phyloP scores from a whole-genome alignment of 768 basidiomycete species.

The Lentinula aciculospora region DNA sequence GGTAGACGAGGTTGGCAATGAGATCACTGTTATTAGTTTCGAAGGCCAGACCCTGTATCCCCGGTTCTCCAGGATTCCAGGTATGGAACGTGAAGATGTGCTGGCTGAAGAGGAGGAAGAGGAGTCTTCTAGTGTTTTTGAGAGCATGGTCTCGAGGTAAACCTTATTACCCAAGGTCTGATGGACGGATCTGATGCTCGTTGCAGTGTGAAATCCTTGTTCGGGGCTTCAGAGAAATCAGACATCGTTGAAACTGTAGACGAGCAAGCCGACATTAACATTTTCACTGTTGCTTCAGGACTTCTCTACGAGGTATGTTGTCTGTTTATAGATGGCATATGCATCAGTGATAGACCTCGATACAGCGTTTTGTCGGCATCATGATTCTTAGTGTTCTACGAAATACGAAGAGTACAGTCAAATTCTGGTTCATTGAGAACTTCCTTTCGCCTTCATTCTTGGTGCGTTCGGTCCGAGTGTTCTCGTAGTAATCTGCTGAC shows the following conservation, averaged over 20 bases:
- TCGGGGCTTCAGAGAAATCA: constrained; percentile 15
- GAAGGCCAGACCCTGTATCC: constrained; percentile 90
- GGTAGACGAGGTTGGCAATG: constrained; percentile 62
- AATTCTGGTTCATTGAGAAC: constrained; percentile 99
- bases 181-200: background rate
- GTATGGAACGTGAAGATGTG: constrained; percentile 82
- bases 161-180: constrained; percentile 11
- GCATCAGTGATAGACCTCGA: background rate
- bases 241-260: constrained; percentile 17
- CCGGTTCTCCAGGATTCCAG: constrained; percentile 57
- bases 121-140: constrained; percentile 34
- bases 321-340: background rate
- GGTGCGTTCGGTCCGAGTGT: constrained; percentile 37
- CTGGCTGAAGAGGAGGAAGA: constrained; percentile 40
- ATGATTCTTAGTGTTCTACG: constrained; percentile 96
- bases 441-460: constrained; percentile 97
- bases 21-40: constrained; percentile 82
- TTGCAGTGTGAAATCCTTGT: constrained; percentile 4
- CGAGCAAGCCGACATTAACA: constrained; percentile 89
- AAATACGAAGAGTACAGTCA: constrained; percentile 91
- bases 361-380: constrained; percentile 91
- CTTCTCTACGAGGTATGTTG: constrained; percentile 82
- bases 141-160: constrained; percentile 47
- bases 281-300: constrained; percentile 98
- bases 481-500: background rate